Base-by-base conservation (phyloP, 371 early-diverging fungal genomes). In the Dichotomocladium elegans region DNA sequence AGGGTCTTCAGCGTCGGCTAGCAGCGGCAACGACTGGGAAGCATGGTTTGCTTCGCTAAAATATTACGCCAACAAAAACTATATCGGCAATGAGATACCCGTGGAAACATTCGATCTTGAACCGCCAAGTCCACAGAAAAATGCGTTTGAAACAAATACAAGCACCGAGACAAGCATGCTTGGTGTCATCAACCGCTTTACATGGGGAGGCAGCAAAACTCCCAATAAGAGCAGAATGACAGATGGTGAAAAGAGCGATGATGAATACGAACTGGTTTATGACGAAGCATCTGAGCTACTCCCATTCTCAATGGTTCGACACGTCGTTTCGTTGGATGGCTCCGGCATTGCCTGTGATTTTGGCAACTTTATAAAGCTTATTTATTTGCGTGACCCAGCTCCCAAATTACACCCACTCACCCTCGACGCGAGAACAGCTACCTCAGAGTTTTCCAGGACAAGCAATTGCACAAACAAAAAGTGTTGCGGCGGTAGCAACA, bases 341-440 rank as follows among this genome's bases (percentile, higher is more conserved):
- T 50, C 57, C 31, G 70, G 75, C 1, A 46, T 75, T 4, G 53
- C 60, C 17, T 75, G 72, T 31, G 76, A 75, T 43, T 75, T 55
- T 54, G 76, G 76, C 17, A 75, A 75, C 41, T 75, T 75, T 57
- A 63, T 75, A 27, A 75, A 75, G 43, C 24, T 70, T 1, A 46
- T 73, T 9, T 58, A 53, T 21, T 53, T 70, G 27, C 55, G 61
- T 21, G 54, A 63, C 42, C 43, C 37, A 25, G 47, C 27, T 31
- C 40, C 34, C 9, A 35, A 41, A 40, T 28, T 22, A n/a, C 27
- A 30, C 19, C 22, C 17, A n/a, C 48, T 21, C 21, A 28, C 28
- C 15, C 26, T 41, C 24, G 22, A 40, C 14, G 15, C 31, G 17
- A 44, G 10, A 5, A 34, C 5, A 21, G 12, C 33, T 25, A 40